These are phyloP conservation scores for Chlorella variabilis DNA, from an alignment of 163 green algal genomes.

Conservation along the genomic window DNA sequence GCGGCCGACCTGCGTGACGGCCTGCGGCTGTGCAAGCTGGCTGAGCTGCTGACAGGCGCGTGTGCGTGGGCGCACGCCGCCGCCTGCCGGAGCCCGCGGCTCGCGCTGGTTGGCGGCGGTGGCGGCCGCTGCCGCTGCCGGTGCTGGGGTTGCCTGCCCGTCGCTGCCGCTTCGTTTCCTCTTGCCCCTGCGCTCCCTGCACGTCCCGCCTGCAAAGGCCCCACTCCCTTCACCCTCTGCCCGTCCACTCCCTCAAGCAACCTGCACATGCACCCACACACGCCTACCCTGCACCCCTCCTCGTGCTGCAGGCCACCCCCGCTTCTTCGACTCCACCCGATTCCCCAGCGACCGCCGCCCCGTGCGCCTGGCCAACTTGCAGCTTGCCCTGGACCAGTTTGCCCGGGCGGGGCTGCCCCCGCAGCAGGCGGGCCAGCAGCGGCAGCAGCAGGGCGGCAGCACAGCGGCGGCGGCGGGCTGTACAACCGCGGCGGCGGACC, in stretches of 20 bases:
- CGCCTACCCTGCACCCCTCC: too few relatives aligned
- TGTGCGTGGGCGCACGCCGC: too few relatives aligned
- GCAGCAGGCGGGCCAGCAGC: neutral
- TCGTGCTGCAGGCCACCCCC: constrained; percentile 25
- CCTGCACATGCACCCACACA: too few relatives aligned
- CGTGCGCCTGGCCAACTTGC: constrained; percentile 67
- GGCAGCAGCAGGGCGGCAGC: neutral
- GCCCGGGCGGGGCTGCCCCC: constrained; percentile 43
- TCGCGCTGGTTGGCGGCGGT: too few relatives aligned
- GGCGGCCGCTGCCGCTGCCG: too few relatives aligned
- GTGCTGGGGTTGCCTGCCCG: too few relatives aligned
- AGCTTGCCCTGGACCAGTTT: constrained; percentile 61
- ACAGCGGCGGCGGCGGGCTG: neutral
- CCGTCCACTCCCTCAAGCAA: too few relatives aligned
- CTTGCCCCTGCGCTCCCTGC: too few relatives aligned
- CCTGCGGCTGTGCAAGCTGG: constrained; percentile 80
- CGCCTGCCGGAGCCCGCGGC: too few relatives aligned
- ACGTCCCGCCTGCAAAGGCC: too few relatives aligned
- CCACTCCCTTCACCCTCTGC: too few relatives aligned
- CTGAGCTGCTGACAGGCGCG: constrained; percentile 79
- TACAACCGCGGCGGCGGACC: neutral
- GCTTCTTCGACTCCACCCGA: constrained; percentile 44
- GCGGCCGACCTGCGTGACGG: constrained; percentile 84
- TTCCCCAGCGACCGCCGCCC: constrained; percentile 59
- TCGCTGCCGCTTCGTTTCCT: too few relatives aligned